phyloP scores from a whole-genome alignment of 1,284 basidiomycete genomes.

The Rhodotorula sp. region DNA sequence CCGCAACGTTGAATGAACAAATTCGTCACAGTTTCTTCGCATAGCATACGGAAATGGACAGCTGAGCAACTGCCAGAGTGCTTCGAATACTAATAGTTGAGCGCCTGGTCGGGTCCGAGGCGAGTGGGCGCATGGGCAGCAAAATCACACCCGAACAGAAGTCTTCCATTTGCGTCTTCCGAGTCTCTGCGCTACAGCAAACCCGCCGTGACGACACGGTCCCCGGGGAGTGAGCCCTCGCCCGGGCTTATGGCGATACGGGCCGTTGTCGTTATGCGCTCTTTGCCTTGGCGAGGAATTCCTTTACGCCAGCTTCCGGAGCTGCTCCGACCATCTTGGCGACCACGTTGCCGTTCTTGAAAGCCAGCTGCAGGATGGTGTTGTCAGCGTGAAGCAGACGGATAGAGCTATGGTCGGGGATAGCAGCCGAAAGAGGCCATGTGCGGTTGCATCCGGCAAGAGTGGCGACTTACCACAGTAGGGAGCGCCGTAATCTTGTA shows the following conservation, averaged over 20 bases:
- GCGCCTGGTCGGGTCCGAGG: background rate
- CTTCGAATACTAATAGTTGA: background rate
- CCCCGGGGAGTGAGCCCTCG: background rate
- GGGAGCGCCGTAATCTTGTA: conserved; percentile 37
- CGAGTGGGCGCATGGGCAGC: background rate
- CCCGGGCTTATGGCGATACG: background rate
- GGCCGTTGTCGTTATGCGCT: background rate
- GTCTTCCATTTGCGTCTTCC: background rate
- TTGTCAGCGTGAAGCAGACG: background rate
- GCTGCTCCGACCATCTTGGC: conserved; percentile 35
- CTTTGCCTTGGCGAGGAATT: conserved; percentile 28
- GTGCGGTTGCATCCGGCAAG: background rate
- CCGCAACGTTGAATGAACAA: background rate
- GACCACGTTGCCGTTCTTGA: conserved; percentile 33
- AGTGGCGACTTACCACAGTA: conserved; percentile 26
- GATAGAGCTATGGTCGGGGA: too few relatives aligned
- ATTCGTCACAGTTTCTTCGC: background rate
- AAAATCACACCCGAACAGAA: background rate
- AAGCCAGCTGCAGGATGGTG: conserved; percentile 18
- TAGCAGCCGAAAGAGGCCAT: background rate
- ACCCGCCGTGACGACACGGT: conserved; percentile 10
- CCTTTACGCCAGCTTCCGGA: conserved; percentile 15
- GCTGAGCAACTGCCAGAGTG: background rate
- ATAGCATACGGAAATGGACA: background rate
- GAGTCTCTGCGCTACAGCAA: background rate